phyloP scores from a whole-genome alignment of 441 rosid genomes.

The Populus tomentosa region DNA sequence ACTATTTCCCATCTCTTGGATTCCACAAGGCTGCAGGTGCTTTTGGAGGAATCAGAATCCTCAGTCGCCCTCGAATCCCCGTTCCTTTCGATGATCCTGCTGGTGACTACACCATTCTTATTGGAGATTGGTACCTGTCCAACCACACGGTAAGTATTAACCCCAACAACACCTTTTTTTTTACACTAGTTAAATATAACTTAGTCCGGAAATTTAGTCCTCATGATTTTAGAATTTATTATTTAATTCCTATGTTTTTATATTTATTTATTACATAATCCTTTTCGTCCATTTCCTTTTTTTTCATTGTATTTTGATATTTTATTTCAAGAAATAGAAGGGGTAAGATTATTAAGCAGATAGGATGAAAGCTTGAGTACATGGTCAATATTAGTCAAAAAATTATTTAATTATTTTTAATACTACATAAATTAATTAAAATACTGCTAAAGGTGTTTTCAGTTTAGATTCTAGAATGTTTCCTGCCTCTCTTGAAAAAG shows the following conservation, averaged over 20 bases:
- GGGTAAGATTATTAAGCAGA: background rate
- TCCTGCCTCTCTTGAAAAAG: too few relatives aligned
- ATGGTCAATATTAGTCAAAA: background rate
- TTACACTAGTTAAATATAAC: background rate
- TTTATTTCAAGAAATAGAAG: background rate
- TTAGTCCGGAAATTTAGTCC: too few relatives aligned
- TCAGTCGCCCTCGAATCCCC: conserved; percentile 75
- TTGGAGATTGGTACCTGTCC: conserved; percentile 85
- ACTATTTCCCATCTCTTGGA: conserved; percentile 11
- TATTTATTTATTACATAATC: background rate
- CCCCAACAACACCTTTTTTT: background rate
- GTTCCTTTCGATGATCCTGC: conserved; percentile 81
- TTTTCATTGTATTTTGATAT: background rate
- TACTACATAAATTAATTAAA: too few relatives aligned
- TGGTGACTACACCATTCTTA: conserved; percentile 77
- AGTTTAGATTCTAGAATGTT: background rate
- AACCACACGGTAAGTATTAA: conserved; percentile 60
- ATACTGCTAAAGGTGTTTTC: background rate
- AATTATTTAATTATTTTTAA: too few relatives aligned
- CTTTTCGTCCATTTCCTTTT: background rate
- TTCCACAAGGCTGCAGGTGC: conserved; percentile 96
- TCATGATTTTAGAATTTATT: background rate
- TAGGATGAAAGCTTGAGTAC: background rate
- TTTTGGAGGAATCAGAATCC: conserved; percentile 83
- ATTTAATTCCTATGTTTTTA: too few relatives aligned